Evolutionary conservation across 768 basidiomycete species (phyloP).

Genomic region (Gelatoporia subvermispora): DNA sequence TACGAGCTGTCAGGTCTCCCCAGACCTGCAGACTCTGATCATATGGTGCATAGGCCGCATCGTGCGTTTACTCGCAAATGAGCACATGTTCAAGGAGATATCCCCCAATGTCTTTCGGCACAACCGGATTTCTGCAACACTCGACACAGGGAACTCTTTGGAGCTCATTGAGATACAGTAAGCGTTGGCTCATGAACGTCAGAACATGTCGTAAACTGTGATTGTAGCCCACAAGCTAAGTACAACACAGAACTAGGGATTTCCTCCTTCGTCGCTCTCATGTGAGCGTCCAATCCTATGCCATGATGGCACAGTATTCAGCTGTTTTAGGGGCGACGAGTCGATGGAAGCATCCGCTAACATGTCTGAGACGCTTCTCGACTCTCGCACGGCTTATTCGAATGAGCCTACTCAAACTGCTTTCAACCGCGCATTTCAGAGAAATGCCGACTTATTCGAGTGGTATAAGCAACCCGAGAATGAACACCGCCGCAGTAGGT

Average conservation of each 20-base stretch:
- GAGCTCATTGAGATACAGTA: no score
- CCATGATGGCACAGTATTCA: background rate
- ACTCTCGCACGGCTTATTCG: constrained; percentile 7
- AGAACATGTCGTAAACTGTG: no score
- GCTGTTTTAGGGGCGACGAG: constrained; percentile 12
- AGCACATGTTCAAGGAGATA: constrained; percentile 26
- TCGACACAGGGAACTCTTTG: constrained; percentile 18
- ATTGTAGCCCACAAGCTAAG: no score
- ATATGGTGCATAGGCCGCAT: constrained; percentile 22
- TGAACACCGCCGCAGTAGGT: constrained; percentile 12
- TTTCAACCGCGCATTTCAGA: constrained; percentile 16
- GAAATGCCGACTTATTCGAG: constrained; percentile 12
- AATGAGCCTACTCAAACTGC: constrained; percentile 15
- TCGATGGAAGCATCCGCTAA: constrained; percentile 14
- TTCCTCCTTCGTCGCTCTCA: constrained; percentile 13
- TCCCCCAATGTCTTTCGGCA: constrained; percentile 23
- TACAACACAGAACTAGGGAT: constrained; percentile 9
- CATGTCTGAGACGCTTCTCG: constrained; percentile 16
- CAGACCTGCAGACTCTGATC: no score
- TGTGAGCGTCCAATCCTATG: constrained; percentile 9
- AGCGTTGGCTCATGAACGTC: no score
- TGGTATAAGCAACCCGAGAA: constrained; percentile 22
- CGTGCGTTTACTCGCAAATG: constrained; percentile 23
- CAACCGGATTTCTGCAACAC: constrained; percentile 19
- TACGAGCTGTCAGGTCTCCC: constrained; percentile 2